A percentile compares a stretch with the other conserved stretches of the same genome.
Conservation (phyloP, 2,329 filamentous ascomycete species). For the Dactylellina parvicollis region DNA sequence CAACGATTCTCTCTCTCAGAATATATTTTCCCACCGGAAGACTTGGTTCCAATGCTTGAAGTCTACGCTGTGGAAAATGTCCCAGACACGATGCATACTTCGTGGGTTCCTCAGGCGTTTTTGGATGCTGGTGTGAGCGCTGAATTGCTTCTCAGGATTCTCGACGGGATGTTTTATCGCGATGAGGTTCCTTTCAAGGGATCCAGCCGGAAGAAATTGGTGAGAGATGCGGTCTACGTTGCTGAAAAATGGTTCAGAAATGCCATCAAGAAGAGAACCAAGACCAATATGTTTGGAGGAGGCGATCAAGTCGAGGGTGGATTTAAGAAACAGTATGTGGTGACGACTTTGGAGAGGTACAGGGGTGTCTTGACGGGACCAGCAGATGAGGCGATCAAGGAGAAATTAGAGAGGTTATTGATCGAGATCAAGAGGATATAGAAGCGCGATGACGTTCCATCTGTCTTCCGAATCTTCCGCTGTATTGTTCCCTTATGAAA, state of each 20-base stretch:
- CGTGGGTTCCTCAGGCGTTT: constrained; percentile 71
- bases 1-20: constrained; percentile 73
- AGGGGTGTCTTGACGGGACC: constrained; percentile 18
- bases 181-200: constrained; percentile 73
- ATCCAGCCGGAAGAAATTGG: constrained; percentile 68
- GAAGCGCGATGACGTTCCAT: background rate
- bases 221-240: constrained; percentile 71
- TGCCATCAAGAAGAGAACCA: constrained; percentile 38
- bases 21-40: constrained; percentile 69
- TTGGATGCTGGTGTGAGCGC: constrained; percentile 71
- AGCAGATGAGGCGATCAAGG: constrained; percentile 31
- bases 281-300: constrained; percentile 40
- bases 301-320: constrained; percentile 45
- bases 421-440: constrained; percentile 51
- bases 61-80: constrained; percentile 70
- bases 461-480: constrained; percentile 1
- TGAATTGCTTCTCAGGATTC: constrained; percentile 70
- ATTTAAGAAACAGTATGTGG: constrained; percentile 54
- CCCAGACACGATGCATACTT: constrained; percentile 66
- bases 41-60: constrained; percentile 71
- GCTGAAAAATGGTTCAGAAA: constrained; percentile 69
- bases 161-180: constrained; percentile 75
- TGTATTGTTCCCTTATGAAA: constrained; percentile 5
- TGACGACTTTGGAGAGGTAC: constrained; percentile 48
- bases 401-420: constrained; percentile 52